Conservation (phyloP, 441 rosid species). For the Viola pubescens region DNA sequence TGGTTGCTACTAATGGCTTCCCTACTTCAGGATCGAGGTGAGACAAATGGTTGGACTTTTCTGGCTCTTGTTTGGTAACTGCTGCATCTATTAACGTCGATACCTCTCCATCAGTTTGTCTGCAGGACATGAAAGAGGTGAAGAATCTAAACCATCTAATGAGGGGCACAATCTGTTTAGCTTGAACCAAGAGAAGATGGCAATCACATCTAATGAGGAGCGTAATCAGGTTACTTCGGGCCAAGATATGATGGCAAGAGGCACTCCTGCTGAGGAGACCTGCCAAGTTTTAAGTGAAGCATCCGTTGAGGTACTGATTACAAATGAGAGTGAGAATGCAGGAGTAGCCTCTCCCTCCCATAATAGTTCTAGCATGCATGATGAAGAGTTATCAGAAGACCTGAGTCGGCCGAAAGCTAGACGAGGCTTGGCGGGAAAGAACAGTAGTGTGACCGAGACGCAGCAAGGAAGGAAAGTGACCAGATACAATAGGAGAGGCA, state of each 20-base stretch:
- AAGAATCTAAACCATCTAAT: conserved; percentile 21
- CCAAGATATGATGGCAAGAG: conserved; percentile 14
- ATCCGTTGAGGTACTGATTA: conserved; percentile 30
- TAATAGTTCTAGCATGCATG: conserved; percentile 42
- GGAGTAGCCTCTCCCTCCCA: conserved; percentile 34
- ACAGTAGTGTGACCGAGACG: conserved; percentile 30
- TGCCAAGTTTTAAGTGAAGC: conserved; percentile 34
- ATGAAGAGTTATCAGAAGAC: conserved; percentile 34
- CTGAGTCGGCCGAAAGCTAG: conserved; percentile 25
- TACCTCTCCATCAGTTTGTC: conserved; percentile 31
- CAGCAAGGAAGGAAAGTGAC: conserved; percentile 30
- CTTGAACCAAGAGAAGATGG: conserved; percentile 16
- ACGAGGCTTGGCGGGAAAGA: conserved; percentile 25
- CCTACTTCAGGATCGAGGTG: conserved; percentile 47
- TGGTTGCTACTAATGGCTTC: conserved; percentile 36
- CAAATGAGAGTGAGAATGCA: conserved; percentile 12
- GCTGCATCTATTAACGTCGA: background rate
- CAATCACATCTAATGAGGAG: conserved; percentile 16
- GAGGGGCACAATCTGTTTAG: conserved; percentile 23
- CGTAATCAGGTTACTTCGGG: conserved; percentile 16
- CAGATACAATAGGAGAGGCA: conserved; percentile 39
- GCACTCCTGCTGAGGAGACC: conserved; percentile 16
- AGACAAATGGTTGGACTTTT: conserved; percentile 13
- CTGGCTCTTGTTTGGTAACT: background rate
- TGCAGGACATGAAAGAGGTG: conserved; percentile 27